Percentiles rank a stretch among this genome's conserved stretches.
Evolutionary conservation across 371 early-diverging fungal genomes (phyloP).

Genomic region (Mortierella sp.): DNA sequence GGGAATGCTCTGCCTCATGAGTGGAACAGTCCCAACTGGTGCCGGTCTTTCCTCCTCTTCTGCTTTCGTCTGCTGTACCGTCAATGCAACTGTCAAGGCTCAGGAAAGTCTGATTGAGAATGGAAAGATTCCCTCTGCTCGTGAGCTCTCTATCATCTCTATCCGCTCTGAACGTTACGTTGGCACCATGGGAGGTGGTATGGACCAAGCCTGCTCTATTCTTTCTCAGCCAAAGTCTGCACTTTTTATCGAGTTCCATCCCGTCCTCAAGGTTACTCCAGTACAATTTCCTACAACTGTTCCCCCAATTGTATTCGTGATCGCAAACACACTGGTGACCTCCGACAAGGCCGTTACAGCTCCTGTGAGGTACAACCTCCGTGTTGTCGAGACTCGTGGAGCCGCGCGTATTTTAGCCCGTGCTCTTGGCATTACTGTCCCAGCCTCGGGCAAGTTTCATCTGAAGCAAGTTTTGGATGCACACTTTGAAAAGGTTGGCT

Average conservation of each 20-base stretch:
- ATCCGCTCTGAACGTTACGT: conserved; percentile 87
- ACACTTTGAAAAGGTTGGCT: conserved; percentile 61
- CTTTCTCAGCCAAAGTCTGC: conserved; percentile 80
- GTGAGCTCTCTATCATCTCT: conserved; percentile 79
- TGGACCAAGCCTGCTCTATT: conserved; percentile 95
- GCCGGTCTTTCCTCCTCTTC: conserved; percentile 90
- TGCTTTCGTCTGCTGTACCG: conserved; percentile 86
- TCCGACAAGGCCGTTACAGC: conserved; percentile 93
- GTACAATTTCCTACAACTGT: conserved; percentile 70
- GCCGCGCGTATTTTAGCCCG: conserved; percentile 80
- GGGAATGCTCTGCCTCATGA: conserved; percentile 77
- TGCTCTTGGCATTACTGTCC: conserved; percentile 63
- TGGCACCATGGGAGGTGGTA: conserved; percentile 89
- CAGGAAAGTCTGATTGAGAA: conserved; percentile 54
- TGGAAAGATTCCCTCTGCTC: conserved; percentile 64
- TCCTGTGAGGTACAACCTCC: conserved; percentile 91
- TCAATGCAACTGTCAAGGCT: conserved; percentile 77
- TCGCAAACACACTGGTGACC: conserved; percentile 90
- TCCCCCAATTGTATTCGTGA: conserved; percentile 81
- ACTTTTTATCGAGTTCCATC: conserved; percentile 89
- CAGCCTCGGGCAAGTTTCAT: conserved; percentile 60
- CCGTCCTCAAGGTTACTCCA: conserved; percentile 74
- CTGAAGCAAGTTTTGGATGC: conserved; percentile 78
- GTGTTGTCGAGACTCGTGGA: conserved; percentile 94
- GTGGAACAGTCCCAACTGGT: conserved; percentile 88